Percentiles rank a stretch among this genome's conserved stretches.
Evolutionary conservation across 2,329 filamentous ascomycete species (phyloP).

Genomic region (Fusarium sp.): DNA sequence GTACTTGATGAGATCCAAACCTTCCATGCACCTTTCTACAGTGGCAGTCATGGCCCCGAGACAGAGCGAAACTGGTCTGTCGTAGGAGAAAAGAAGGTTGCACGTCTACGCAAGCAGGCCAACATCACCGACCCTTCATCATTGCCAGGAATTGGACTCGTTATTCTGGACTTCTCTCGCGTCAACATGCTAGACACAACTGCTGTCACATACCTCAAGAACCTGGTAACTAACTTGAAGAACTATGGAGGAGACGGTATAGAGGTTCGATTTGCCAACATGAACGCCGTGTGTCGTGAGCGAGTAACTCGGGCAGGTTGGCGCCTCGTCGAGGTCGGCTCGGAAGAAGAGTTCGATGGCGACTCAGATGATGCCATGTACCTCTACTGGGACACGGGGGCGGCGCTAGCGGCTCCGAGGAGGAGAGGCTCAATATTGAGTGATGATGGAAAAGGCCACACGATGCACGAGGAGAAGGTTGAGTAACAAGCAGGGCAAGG

Average conservation of each 20-base stretch:
- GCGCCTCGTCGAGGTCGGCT: conserved; percentile 40
- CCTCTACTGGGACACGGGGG: conserved; percentile 33
- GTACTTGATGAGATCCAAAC: conserved; percentile 65
- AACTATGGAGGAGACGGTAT: conserved; percentile 62
- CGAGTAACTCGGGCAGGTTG: conserved; percentile 57
- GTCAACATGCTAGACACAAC: conserved; percentile 68
- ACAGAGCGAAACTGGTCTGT: conserved; percentile 68
- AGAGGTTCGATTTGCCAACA: conserved; percentile 63
- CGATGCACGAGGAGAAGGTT: conserved; percentile 36
- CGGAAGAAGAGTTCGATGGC: conserved; percentile 14
- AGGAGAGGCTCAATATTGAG: conserved; percentile 26
- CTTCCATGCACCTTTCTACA: conserved; percentile 57
- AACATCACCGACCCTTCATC: conserved; percentile 53
- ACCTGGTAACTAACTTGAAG: conserved; percentile 62
- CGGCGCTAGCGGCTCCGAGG: conserved; percentile 40
- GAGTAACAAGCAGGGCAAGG: conserved; percentile 1
- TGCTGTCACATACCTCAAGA: conserved; percentile 62
- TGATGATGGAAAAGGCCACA: conserved; percentile 31
- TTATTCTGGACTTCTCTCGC: conserved; percentile 66
- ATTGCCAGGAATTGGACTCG: conserved; percentile 57
- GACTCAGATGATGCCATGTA: conserved; percentile 21
- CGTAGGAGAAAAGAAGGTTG: conserved; percentile 61
- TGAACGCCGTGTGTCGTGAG: conserved; percentile 58
- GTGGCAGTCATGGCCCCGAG: conserved; percentile 49
- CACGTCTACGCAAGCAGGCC: conserved; percentile 58